A percentile compares a stretch with the other conserved stretches of the same genome.
phyloP scores from a whole-genome alignment of 495 filamentous ascomycete species.

The Lindgomyces ingoldianus region DNA sequence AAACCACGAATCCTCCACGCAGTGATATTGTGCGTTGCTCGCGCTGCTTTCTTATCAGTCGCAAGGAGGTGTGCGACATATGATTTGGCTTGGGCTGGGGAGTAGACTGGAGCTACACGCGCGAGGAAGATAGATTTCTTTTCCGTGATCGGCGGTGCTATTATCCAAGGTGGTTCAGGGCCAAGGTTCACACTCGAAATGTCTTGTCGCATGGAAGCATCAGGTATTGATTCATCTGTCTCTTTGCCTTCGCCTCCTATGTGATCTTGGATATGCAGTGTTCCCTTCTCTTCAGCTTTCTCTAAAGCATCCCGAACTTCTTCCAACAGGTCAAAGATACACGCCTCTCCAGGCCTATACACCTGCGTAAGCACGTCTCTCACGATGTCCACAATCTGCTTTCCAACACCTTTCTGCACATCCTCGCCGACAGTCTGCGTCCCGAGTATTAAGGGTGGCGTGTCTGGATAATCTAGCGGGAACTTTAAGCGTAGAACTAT shows the following conservation, averaged over 20 bases:
- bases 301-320: constrained; percentile 55
- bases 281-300: constrained; percentile 32
- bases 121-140: constrained; percentile 89
- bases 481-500: constrained; percentile 57
- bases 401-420: constrained; percentile 64
- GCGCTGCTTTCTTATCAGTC: constrained; percentile 76
- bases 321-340: constrained; percentile 84
- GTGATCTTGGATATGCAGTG: constrained; percentile 14
- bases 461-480: constrained; percentile 68
- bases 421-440: constrained; percentile 59
- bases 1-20: constrained; percentile 64
- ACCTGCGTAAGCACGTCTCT: constrained; percentile 63
- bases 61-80: constrained; percentile 72
- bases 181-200: constrained; percentile 39
- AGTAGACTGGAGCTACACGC: constrained; percentile 66
- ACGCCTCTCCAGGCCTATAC: constrained; percentile 74
- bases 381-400: constrained; percentile 64
- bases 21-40: constrained; percentile 88
- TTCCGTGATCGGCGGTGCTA: constrained; percentile 71
- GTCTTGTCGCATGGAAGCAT: neutral
- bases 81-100: constrained; percentile 64
- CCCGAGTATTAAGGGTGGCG: constrained; percentile 68
- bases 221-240: neutral
- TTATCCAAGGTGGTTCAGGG: constrained; percentile 64
- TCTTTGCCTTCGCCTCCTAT: constrained; percentile 19